Conservation (phyloP, 1,139 yeast genomes). For the Taiozyma sp. region DNA sequence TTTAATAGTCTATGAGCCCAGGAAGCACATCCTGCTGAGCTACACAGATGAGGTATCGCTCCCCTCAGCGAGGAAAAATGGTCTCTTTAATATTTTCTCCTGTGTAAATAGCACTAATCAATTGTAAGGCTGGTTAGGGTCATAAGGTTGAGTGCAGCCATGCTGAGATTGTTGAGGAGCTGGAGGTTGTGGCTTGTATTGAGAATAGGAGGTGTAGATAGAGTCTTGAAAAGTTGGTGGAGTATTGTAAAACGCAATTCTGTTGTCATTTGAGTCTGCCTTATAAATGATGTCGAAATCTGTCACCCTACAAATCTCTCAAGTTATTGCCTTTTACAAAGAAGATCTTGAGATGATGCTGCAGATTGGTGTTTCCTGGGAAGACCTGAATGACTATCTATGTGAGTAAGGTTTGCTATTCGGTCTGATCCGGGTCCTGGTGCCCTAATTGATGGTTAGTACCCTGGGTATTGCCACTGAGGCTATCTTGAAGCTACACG, state of each 20-base stretch:
- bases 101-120: neutral
- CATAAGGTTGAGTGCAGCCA: conserved; percentile 15
- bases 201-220: conserved; percentile 1
- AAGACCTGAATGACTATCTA: conserved; percentile 55
- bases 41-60: too few species aligned
- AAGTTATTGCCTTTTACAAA: conserved; percentile 48
- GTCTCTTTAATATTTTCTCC: too few species aligned
- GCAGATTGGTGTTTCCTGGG: conserved; percentile 81
- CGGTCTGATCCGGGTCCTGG: conserved; percentile 84
- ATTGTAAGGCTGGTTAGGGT: conserved; percentile 13
- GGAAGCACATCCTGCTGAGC: too few species aligned
- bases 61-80: too few species aligned
- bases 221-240: neutral
- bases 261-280: neutral
- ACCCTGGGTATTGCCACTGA: conserved; percentile 75
- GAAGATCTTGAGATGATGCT: conserved; percentile 68
- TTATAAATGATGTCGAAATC: conserved; percentile 24
- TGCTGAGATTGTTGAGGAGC: conserved; percentile 6
- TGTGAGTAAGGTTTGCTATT: conserved; percentile 47
- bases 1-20: too few species aligned
- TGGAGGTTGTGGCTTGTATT: neutral
- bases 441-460: conserved; percentile 67
- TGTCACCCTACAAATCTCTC: conserved; percentile 53
- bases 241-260: conserved; percentile 22
- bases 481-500: conserved; percentile 64